phyloP scores from a whole-genome alignment of 1,284 basidiomycete species.

The Boletus calvinii region DNA sequence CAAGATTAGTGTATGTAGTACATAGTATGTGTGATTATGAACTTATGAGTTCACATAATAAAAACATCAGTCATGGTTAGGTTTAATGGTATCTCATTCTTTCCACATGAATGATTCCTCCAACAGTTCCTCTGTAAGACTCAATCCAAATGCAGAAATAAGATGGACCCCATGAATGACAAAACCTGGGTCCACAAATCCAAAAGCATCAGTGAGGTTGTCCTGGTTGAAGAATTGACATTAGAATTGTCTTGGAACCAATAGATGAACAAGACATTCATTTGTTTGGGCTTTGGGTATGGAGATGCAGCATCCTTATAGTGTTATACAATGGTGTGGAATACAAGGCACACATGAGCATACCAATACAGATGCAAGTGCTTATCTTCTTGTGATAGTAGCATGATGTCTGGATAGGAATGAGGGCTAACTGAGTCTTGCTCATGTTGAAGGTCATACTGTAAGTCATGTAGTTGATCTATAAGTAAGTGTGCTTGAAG shows the following conservation, averaged over 20 bases:
- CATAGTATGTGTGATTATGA: too few species aligned
- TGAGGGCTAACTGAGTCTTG: constrained; percentile 20
- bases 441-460: constrained; percentile 22
- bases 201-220: background rate
- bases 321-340: background rate
- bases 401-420: background rate
- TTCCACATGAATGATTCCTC: too few species aligned
- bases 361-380: background rate
- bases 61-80: background rate
- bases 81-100: too few species aligned
- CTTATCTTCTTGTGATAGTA: background rate
- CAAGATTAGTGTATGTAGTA: background rate
- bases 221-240: background rate
- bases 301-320: background rate
- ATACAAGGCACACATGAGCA: background rate
- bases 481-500: constrained; percentile 13
- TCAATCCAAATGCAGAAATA: background rate
- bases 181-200: background rate
- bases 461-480: constrained; percentile 33
- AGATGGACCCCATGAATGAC: background rate
- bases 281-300: background rate
- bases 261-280: background rate
- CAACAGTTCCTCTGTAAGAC: background rate
- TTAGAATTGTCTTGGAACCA: too few species aligned
- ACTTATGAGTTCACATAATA: background rate